Base-by-base conservation (phyloP, 768 basidiomycete species). In the Hericium alpestre region DNA sequence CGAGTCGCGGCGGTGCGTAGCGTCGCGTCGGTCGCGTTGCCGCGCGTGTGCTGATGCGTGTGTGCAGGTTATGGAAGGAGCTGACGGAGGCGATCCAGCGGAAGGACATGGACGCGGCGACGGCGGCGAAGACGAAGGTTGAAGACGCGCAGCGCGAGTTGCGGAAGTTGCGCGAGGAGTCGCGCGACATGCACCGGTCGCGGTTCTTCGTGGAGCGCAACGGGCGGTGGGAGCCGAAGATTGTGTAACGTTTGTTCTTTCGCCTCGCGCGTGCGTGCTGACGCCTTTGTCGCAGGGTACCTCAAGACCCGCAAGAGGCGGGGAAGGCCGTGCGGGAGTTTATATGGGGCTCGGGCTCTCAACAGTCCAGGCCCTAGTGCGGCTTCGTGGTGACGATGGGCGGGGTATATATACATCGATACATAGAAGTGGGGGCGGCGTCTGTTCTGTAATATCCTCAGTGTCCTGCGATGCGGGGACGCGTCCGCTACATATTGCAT, bases 41-140 rank as follows among this genome's bases (percentile, higher is more conserved):
- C n/a, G n/a, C n/a, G 7, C 32, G 22, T 8, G n/a, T n/a, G 10
- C 48, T 20, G 27, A 50, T 54, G 54, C 56, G 27, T 37, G 3
- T 20, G 25, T 13, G 37, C 41, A 86, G 88, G 63, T 71, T 97
- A 54, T 99, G 96, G 96, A 66, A 74, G 40, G 76, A 83, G 49
- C 73, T 99, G 46, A 98, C 96, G 23, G 73, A 77, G 16, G 96
- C 95, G 18, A 97, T 99, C 70, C 68, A 77, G 32, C 76, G 75
- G 37, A 90, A 87, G 66, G 93, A 99, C 69, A 95, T 98, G 92
- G 91, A 94, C 63, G 85, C 82, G 11, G 96, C 96, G 22, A 96
- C 93, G 4, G 80, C 80, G 25, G 90, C 92, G 51, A 99, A 99
- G 76, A 81, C 82, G 2, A 77, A 78, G 12, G 90, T 99, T 0